A percentile compares a stretch with the other conserved stretches of the same genome.
Evolutionary conservation across 306 rosid genomes (phyloP).

Genomic region (Sophora flavescens): DNA sequence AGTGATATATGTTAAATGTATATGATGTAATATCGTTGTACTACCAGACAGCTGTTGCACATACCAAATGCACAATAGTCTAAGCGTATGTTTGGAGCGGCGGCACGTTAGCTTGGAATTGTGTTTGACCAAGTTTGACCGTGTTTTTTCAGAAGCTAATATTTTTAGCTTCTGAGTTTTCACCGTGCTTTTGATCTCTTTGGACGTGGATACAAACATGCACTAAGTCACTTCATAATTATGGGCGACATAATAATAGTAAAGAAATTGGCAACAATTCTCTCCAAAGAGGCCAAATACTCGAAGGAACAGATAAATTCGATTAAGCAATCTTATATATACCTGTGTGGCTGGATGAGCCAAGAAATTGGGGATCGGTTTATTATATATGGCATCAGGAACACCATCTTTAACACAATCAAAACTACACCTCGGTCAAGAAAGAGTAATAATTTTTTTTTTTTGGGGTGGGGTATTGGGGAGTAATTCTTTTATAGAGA

Average conservation of each 20-base stretch:
- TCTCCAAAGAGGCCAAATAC: no score
- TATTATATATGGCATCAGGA: constrained; percentile 18
- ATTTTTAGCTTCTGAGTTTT: no score
- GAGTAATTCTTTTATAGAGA: constrained; percentile 40
- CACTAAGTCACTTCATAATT: background rate
- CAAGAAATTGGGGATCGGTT: constrained; percentile 1
- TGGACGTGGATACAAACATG: no score
- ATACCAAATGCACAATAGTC: background rate
- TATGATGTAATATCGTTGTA: no score
- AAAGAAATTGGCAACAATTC: background rate
- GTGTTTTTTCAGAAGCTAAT: no score
- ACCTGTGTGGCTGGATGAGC: background rate
- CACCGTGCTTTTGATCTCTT: no score
- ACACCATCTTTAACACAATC: constrained; percentile 25
- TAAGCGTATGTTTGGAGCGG: no score
- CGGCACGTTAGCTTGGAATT: no score
- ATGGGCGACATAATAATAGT: background rate
- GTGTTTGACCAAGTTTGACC: no score
- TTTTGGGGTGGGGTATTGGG: constrained; percentile 1
- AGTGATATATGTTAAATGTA: no score
- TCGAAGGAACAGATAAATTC: background rate
- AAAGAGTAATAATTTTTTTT: background rate
- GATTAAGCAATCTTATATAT: background rate
- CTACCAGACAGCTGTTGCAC: background rate
- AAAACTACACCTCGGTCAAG: constrained; percentile 13